phyloP scores from a whole-genome alignment of 1,284 basidiomycete species.

The Kwoniella shivajii region DNA sequence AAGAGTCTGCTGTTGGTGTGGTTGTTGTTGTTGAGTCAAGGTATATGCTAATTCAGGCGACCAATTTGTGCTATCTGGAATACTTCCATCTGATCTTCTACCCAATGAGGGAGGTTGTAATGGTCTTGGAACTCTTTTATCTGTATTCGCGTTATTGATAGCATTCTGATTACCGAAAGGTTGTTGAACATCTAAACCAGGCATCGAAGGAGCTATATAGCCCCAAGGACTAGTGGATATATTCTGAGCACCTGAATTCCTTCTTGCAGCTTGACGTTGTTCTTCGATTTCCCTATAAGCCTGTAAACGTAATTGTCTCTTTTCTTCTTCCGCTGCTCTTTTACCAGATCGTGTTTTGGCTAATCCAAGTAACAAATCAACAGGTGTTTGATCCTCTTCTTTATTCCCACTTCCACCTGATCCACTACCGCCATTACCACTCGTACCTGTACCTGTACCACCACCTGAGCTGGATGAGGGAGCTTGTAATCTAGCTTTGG shows the following conservation, averaged over 20 bases:
- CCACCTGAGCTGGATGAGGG: background rate
- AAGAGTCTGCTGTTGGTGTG: no score
- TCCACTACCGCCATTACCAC: conserved; percentile 7
- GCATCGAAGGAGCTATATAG: conserved; percentile 52
- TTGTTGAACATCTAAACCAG: conserved; percentile 53
- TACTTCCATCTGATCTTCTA: conserved; percentile 20
- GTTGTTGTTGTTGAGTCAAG: conserved; percentile 8
- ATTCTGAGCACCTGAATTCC: conserved; percentile 17
- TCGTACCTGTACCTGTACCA: background rate
- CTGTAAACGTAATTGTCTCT: conserved; percentile 48
- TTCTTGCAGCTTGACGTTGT: conserved; percentile 30
- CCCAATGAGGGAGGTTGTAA: conserved; percentile 44
- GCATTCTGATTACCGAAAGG: conserved; percentile 40
- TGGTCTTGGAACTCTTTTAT: conserved; percentile 40
- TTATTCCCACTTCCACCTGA: conserved; percentile 2
- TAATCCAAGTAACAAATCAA: conserved; percentile 48
- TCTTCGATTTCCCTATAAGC: conserved; percentile 47
- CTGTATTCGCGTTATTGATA: no score
- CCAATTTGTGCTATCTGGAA: conserved; percentile 23
- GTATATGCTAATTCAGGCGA: conserved; percentile 19
- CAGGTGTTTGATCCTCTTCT: conserved; percentile 46
- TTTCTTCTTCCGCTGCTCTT: conserved; percentile 51
- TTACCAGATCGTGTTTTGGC: conserved; percentile 49
- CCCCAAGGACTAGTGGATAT: conserved; percentile 45
- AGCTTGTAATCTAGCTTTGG: conserved; percentile 10